A percentile compares a stretch with the other conserved stretches of the same genome.
phyloP scores from a whole-genome alignment of 2,329 filamentous ascomycete genomes.

The Pestalotiopsis sp. region DNA sequence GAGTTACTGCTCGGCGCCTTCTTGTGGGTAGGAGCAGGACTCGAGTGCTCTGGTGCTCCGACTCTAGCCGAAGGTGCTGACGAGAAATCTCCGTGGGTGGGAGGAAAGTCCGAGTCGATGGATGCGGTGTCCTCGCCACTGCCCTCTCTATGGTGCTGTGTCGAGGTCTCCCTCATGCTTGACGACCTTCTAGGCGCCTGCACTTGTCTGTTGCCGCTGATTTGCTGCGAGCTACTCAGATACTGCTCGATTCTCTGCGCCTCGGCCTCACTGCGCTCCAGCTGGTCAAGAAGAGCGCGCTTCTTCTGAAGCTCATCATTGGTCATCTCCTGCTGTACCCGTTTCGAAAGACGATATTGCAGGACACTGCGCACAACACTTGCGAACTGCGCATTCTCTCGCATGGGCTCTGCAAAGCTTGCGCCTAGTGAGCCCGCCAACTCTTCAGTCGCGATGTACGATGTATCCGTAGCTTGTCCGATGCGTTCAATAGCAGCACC shows the following conservation, averaged over 20 bases:
- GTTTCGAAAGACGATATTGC: slow-evolving; percentile 87
- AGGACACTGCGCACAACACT: slow-evolving; percentile 89
- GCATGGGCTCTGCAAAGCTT: slow-evolving; percentile 95
- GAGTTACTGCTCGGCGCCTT: slow-evolving; percentile 87
- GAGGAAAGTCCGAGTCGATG: slow-evolving; percentile 94
- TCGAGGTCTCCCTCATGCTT: slow-evolving; percentile 53
- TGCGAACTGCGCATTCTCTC: slow-evolving; percentile 96
- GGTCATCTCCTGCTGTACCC: slow-evolving; percentile 97
- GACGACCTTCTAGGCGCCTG: slow-evolving; percentile 69
- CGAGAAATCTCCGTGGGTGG: slow-evolving; percentile 76
- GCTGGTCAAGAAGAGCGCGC: slow-evolving; percentile 74
- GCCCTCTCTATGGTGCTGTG: slow-evolving; percentile 56
- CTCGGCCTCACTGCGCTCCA: slow-evolving; percentile 94
- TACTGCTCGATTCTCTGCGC: slow-evolving; percentile 94
- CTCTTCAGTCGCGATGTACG: slow-evolving; percentile 94
- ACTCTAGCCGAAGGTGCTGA: slow-evolving; percentile 75
- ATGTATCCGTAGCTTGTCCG: slow-evolving; percentile 92
- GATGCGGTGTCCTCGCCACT: slow-evolving; percentile 79
- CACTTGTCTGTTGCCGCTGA: slow-evolving; percentile 35
- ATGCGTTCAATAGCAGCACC: slow-evolving; percentile 92
- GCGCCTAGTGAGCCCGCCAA: slow-evolving; percentile 85
- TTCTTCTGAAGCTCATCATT: slow-evolving; percentile 92
- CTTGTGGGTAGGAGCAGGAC: slow-evolving; percentile 61
- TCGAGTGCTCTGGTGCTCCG: slow-evolving; percentile 62
- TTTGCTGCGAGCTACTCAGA: slow-evolving; percentile 72